Evolutionary conservation across 176 grass and related monocot species (phyloP).

Genomic region (Puya raimondii): DNA sequence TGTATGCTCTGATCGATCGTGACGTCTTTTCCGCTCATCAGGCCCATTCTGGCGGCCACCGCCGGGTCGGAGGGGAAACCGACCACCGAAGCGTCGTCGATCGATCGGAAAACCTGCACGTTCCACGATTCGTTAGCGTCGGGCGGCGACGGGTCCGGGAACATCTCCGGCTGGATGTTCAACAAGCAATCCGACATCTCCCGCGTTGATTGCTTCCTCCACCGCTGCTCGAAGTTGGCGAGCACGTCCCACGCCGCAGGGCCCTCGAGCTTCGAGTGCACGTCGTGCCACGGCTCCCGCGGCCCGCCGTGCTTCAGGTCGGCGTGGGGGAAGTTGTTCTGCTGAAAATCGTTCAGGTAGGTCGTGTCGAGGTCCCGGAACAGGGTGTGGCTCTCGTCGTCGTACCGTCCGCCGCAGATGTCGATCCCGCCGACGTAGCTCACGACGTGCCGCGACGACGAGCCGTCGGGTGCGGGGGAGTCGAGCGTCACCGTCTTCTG

Average conservation of each 20-base stretch:
- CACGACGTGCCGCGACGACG: conserved; percentile 32
- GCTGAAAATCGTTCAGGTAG: conserved; percentile 53
- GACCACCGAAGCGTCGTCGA: conserved; percentile 73
- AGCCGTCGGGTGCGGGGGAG: conserved; percentile 3
- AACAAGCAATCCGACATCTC: conserved; percentile 36
- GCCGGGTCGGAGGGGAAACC: conserved; percentile 49
- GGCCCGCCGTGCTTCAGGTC: conserved; percentile 51
- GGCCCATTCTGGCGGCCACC: conserved; percentile 36
- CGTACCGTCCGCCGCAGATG: conserved; percentile 58
- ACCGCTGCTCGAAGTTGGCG: conserved; percentile 71
- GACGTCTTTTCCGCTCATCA: conserved; percentile 44
- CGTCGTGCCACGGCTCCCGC: conserved; percentile 84
- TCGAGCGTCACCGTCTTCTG: conserved; percentile 78
- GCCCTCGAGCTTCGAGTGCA: conserved; percentile 66
- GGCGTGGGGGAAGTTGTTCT: conserved; percentile 57
- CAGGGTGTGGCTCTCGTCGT: conserved; percentile 81
- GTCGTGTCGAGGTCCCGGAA: conserved; percentile 54
- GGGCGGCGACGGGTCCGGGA: conserved; percentile 23
- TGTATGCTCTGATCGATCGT: conserved; percentile 82
- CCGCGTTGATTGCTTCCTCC: conserved; percentile 61
- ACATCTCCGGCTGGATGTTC: conserved; percentile 21
- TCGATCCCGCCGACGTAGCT: conserved; percentile 70
- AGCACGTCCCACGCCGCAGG: conserved; percentile 77
- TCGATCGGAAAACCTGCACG: conserved; percentile 85
- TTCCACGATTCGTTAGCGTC: conserved; percentile 40